Conservation (phyloP, 2,329 filamentous ascomycete species). For the Neofusicoccum ribis region DNA sequence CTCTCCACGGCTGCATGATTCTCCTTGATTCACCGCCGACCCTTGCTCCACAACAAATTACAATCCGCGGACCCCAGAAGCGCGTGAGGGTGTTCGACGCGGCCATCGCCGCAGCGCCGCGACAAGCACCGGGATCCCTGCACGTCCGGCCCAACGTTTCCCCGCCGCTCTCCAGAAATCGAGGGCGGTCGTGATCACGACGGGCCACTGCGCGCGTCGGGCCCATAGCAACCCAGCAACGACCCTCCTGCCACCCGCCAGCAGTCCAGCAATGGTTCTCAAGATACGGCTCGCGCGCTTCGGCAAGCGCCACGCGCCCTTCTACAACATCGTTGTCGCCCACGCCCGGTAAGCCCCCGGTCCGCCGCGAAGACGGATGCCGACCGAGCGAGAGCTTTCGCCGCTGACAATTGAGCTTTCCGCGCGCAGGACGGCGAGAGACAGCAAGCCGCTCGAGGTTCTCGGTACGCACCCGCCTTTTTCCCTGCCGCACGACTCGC, state of each 20-base stretch:
- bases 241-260: neutral
- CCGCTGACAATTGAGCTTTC: neutral
- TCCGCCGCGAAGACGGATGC: neutral
- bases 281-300: slow-evolving; percentile 93
- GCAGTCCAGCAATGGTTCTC: slow-evolving; percentile 69
- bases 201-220: neutral
- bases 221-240: neutral
- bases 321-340: slow-evolving; percentile 96
- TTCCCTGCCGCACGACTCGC: slow-evolving; percentile 38
- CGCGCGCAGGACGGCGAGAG: slow-evolving; percentile 70
- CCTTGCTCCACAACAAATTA: neutral
- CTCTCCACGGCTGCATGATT: neutral
- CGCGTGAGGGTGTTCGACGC: no score
- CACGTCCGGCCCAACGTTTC: neutral
- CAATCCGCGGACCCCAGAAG: neutral
- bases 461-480: slow-evolving; percentile 65
- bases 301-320: slow-evolving; percentile 80
- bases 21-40: neutral
- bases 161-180: slow-evolving; percentile 9
- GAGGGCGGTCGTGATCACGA: neutral
- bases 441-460: slow-evolving; percentile 89
- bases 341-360: slow-evolving; percentile 73
- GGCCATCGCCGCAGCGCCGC: neutral
- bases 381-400: neutral
- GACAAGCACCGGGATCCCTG: neutral